Evolutionary conservation across 371 early-diverging fungal genomes (phyloP).

Genomic region (Rhizopus delemar): DNA sequence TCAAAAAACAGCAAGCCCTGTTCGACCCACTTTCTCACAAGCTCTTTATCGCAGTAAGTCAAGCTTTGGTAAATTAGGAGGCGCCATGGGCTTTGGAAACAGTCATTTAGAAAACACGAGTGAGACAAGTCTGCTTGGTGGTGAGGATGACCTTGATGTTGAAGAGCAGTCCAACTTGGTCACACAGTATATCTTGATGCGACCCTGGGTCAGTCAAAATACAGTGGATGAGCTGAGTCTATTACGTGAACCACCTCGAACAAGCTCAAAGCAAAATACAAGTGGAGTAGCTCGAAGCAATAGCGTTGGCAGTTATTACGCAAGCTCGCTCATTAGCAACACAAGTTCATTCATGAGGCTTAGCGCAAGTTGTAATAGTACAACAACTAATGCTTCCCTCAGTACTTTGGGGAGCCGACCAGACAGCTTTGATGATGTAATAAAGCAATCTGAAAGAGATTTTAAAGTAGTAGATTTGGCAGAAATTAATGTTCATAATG

Average conservation of each 20-base stretch:
- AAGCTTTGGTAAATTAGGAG: constrained; percentile 46
- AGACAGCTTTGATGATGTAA: constrained; percentile 42
- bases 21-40: constrained; percentile 54
- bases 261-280: constrained; percentile 17
- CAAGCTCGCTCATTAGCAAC: constrained; percentile 32
- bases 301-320: constrained; percentile 39
- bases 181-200: constrained; percentile 65
- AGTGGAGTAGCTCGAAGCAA: neutral
- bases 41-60: constrained; percentile 58
- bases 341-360: constrained; percentile 33
- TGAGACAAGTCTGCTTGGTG: neutral
- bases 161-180: constrained; percentile 47
- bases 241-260: constrained; percentile 57
- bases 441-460: neutral
- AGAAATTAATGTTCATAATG: neutral
- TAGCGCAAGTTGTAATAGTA: constrained; percentile 30
- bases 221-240: constrained; percentile 74
- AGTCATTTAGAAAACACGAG: constrained; percentile 6
- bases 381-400: constrained; percentile 20
- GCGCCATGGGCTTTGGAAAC: constrained; percentile 32
- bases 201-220: constrained; percentile 61
- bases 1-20: constrained; percentile 32
- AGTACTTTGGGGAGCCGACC: constrained; percentile 26
- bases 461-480: neutral
- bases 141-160: constrained; percentile 32